Percentiles rank a stretch among this genome's conserved stretches.
These are phyloP conservation scores for Rhodofomes roseus DNA, from an alignment of 1,284 basidiomycete species.

Conservation along the genomic window DNA sequence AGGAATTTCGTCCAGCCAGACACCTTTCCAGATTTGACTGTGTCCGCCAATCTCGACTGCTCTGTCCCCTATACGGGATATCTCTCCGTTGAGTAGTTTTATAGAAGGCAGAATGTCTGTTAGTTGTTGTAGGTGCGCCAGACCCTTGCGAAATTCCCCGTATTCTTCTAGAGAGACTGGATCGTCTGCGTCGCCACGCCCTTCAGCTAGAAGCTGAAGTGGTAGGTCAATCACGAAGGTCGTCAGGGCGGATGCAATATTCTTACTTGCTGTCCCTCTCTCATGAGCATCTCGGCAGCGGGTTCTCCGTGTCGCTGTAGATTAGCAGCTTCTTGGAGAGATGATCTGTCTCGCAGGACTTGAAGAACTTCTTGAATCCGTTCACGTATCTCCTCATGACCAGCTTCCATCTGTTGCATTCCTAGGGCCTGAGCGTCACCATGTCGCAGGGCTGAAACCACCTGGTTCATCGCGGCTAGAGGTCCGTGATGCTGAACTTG, in stretches of 20 bases:
- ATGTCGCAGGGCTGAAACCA: constrained; percentile 17
- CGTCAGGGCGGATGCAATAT: background rate
- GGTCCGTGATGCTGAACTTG: constrained; percentile 2
- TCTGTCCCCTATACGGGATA: constrained; percentile 34
- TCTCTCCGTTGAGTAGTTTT: constrained; percentile 46
- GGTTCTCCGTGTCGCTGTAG: constrained; percentile 37
- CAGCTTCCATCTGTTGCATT: background rate
- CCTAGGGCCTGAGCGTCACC: background rate
- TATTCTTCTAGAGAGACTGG: constrained; percentile 25
- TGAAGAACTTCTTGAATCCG: background rate
- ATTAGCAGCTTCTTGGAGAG: constrained; percentile 33
- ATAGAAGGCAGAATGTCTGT: constrained; percentile 49
- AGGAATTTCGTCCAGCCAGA: constrained; percentile 46
- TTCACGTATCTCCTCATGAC: constrained; percentile 1
- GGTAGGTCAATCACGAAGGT: background rate
- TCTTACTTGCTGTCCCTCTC: constrained; percentile 43
- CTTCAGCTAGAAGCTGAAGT: constrained; percentile 5
- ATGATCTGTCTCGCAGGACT: constrained; percentile 23
- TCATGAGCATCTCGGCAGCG: constrained; percentile 45
- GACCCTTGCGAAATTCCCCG: constrained; percentile 6
- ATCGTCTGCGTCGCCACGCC: background rate
- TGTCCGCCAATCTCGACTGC: constrained; percentile 44
- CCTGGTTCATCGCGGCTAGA: constrained; percentile 13
- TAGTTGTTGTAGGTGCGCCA: constrained; percentile 42
- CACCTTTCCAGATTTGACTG: constrained; percentile 48